phyloP scores from a whole-genome alignment of 345 rosid genomes.

The Linum tenue region DNA sequence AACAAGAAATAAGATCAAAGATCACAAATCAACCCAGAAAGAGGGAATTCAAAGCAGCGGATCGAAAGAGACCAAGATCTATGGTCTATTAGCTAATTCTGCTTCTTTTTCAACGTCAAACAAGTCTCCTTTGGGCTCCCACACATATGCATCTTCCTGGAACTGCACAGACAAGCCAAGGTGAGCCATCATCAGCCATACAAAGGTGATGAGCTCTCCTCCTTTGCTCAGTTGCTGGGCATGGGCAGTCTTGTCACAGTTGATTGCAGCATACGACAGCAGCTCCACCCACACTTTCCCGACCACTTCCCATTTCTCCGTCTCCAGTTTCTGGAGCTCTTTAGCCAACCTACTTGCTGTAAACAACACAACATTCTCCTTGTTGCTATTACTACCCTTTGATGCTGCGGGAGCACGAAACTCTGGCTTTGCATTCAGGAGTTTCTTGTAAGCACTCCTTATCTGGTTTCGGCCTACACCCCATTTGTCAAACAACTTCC shows the following conservation, averaged over 20 bases:
- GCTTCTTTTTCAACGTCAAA: too few relatives aligned
- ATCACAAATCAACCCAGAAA: too few relatives aligned
- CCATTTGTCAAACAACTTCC: slow-evolving; percentile 11
- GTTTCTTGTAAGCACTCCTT: too few relatives aligned
- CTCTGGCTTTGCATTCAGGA: too few relatives aligned
- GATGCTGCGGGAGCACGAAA: too few relatives aligned
- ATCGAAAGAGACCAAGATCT: too few relatives aligned
- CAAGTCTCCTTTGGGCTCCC: too few relatives aligned
- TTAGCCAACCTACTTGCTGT: slow-evolving; percentile 2
- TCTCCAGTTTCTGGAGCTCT: slow-evolving; percentile 3
- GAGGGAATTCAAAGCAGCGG: too few relatives aligned
- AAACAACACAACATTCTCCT: background rate
- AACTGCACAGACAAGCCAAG: slow-evolving; percentile 5
- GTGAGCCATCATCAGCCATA: slow-evolving; percentile 13
- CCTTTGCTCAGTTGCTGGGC: slow-evolving; percentile 16
- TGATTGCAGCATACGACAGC: slow-evolving; percentile 12
- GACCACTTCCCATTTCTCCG: slow-evolving; percentile 3
- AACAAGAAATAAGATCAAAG: too few relatives aligned
- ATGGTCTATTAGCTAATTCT: too few relatives aligned
- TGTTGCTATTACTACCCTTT: too few relatives aligned
- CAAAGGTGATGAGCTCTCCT: slow-evolving; percentile 22
- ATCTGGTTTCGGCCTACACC: background rate
- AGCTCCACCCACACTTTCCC: slow-evolving; percentile 19
- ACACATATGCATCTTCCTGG: too few relatives aligned
- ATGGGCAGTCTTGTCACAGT: slow-evolving; percentile 13